phyloP scores from a whole-genome alignment of 768 basidiomycete genomes.

The Auricularia sp. region DNA sequence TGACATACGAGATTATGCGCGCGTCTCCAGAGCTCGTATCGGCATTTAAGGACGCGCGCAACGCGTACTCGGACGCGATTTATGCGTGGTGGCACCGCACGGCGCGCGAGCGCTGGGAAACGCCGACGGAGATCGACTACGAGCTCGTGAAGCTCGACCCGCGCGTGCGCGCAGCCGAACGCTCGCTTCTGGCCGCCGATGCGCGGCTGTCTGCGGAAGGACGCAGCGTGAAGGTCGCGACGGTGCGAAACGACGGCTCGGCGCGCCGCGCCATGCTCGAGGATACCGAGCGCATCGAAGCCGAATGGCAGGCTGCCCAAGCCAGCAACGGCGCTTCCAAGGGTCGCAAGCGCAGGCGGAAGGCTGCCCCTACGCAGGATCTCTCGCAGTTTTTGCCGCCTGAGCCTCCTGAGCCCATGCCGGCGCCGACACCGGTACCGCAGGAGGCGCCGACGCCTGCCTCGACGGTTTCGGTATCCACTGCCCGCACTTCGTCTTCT shows the following conservation, averaged over 20 bases:
- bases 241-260: neutral
- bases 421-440: neutral
- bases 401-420: neutral
- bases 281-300: neutral
- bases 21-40: neutral
- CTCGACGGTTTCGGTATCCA: neutral
- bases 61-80: neutral
- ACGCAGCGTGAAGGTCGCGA: neutral
- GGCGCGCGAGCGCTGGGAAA: neutral
- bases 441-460: neutral
- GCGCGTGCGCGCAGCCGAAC: neutral
- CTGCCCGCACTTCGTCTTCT: neutral
- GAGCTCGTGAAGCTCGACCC: constrained; percentile 2
- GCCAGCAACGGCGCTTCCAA: neutral
- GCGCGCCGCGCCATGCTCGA: neutral
- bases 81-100: neutral
- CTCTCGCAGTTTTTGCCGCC: neutral
- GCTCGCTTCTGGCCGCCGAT: neutral
- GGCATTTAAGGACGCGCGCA: neutral
- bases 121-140: neutral
- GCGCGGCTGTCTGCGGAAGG: neutral
- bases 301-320: neutral
- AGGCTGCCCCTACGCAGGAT: neutral
- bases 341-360: neutral
- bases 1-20: neutral